phyloP scores from a whole-genome alignment of 129 eudicot genomes.

The Cynara cardunculus region DNA sequence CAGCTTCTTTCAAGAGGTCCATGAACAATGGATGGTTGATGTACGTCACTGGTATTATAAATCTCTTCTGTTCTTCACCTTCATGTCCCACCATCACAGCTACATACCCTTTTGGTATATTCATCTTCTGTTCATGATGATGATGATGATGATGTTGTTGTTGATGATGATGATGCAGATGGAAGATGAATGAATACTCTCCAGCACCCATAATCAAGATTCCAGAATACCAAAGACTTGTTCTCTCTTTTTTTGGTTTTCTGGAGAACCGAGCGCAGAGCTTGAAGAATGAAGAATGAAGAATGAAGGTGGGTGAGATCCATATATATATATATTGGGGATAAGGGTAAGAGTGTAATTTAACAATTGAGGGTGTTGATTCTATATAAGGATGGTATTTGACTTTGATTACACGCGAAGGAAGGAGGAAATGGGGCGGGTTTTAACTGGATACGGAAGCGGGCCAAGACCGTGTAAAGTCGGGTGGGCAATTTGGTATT shows the following conservation, averaged over 20 bases:
- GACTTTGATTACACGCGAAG: constrained; percentile 20
- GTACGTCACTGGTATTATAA: constrained; percentile 72
- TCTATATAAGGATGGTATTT: not conserved
- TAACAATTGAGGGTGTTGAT: not conserved
- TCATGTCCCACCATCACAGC: constrained; percentile 70
- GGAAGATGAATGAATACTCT: constrained; percentile 44
- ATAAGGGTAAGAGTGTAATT: constrained; percentile 20
- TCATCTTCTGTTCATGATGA: constrained; percentile 23
- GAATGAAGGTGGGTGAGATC: not conserved
- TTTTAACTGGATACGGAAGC: constrained; percentile 10
- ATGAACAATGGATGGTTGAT: constrained; percentile 81
- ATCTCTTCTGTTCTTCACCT: constrained; percentile 71
- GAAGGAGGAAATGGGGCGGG: constrained; percentile 8
- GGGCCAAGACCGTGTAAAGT: constrained; percentile 8
- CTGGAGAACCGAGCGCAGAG: not conserved
- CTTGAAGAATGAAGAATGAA: not conserved
- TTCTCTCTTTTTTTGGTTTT: not conserved
- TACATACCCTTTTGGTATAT: constrained; percentile 76
- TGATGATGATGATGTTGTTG: constrained; percentile 39
- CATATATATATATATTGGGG: not conserved
- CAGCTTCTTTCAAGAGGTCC: constrained; percentile 73
- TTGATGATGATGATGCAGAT: constrained; percentile 44
- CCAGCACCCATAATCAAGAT: constrained; percentile 53
- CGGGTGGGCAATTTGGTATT: not conserved
- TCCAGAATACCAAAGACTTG: constrained; percentile 3